phyloP scores from a whole-genome alignment of 148 eudicot species.

The Hydrangea macrophylla region DNA sequence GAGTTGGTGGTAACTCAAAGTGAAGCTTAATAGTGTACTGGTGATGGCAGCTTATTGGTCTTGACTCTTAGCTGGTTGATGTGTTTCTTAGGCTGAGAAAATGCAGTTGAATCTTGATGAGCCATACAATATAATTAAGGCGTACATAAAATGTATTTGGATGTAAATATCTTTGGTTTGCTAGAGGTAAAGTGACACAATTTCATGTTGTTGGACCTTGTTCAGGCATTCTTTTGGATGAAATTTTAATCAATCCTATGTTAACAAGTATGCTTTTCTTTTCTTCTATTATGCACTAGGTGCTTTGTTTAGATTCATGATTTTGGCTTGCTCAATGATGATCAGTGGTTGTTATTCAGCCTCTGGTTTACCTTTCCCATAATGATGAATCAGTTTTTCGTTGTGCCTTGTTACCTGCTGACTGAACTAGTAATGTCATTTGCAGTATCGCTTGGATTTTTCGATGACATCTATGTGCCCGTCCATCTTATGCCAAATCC shows the following conservation, averaged over 20 bases:
- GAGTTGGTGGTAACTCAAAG: no score
- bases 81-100: background rate
- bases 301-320: background rate
- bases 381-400: background rate
- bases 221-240: background rate
- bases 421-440: conserved; percentile 10
- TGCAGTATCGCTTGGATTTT: conserved; percentile 89
- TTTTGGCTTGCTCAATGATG: background rate
- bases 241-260: no score
- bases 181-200: background rate
- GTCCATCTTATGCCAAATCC: conserved; percentile 52
- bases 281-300: no score
- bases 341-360: background rate
- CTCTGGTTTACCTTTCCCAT: background rate
- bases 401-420: conserved; percentile 9
- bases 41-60: background rate
- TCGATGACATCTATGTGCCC: conserved; percentile 74
- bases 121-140: no score
- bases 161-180: no score
- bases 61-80: background rate
- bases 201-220: background rate
- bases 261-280: background rate
- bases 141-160: no score
- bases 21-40: no score
- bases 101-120: background rate